Conservation (phyloP, 208 protist genomes). For the Entamoeba dispar region DNA sequence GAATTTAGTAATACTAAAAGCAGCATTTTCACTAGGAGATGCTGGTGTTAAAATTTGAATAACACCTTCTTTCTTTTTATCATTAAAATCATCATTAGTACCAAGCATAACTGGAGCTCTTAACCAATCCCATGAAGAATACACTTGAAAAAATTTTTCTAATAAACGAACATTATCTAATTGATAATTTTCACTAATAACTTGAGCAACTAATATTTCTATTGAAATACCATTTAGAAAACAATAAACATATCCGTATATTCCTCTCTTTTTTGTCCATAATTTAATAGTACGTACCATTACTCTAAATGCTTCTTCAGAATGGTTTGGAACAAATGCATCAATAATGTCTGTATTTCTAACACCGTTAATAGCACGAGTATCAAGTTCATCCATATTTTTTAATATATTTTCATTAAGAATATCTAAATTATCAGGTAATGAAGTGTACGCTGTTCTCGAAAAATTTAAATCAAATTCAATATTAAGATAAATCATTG, state of each 20-base stretch:
- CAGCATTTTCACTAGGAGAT: neutral
- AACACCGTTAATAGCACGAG: neutral
- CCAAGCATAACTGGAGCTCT: neutral
- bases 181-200: neutral
- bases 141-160: neutral
- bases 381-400: neutral
- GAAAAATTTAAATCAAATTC: neutral
- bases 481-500: neutral
- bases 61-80: neutral
- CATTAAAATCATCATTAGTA: neutral
- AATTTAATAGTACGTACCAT: neutral
- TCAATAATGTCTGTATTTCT: neutral
- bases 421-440: neutral
- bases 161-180: neutral
- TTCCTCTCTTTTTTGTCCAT: neutral
- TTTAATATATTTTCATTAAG: neutral
- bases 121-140: neutral
- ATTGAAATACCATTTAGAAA: neutral
- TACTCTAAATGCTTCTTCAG: neutral
- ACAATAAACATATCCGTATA: neutral
- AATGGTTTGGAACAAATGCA: neutral
- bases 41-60: neutral
- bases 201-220: neutral
- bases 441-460: neutral
- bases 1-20: neutral